A percentile compares a stretch with the other conserved stretches of the same genome.
phyloP scores from a whole-genome alignment of 2,329 filamentous ascomycete genomes.

The Sporothrix euskadiensis region DNA sequence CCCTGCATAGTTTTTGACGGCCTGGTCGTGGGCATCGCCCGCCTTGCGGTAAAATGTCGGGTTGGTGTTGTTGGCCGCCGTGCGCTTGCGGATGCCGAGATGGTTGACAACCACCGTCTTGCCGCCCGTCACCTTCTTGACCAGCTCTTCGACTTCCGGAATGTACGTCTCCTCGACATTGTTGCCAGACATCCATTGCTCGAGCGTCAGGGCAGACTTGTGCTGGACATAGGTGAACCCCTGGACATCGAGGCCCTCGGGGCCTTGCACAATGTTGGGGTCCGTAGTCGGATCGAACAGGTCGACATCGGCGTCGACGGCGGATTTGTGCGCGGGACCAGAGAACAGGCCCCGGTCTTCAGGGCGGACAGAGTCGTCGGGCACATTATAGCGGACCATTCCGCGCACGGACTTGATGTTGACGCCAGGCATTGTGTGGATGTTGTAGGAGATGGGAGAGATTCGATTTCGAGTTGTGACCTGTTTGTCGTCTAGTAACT shows the following conservation, averaged over 20 bases:
- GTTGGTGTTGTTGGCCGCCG: conserved; percentile 18
- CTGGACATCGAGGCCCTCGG: conserved; percentile 13
- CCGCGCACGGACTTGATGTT: conserved; percentile 1
- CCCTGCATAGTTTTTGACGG: conserved; percentile 17
- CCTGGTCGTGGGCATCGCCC: conserved; percentile 22
- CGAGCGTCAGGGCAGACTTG: conserved; percentile 3
- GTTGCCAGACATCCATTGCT: conserved; percentile 13
- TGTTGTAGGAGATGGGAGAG: background rate
- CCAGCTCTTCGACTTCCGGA: conserved; percentile 19
- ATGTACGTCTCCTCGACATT: conserved; percentile 16
- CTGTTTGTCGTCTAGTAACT: background rate
- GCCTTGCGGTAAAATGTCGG: conserved; percentile 24
- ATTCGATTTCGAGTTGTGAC: background rate
- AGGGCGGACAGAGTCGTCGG: conserved; percentile 5
- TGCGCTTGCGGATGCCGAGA: conserved; percentile 24
- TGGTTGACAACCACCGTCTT: conserved; percentile 22
- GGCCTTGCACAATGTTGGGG: conserved; percentile 16
- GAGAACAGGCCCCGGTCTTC: conserved; percentile 14
- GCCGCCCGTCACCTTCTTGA: conserved; percentile 10
- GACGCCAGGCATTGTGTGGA: conserved; percentile 10
- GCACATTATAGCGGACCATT: conserved; percentile 21
- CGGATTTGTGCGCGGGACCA: conserved; percentile 16
- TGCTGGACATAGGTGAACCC: conserved; percentile 14
- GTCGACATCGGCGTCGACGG: conserved; percentile 17
- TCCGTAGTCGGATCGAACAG: background rate